Evolutionary conservation across 176 grass and related monocot genomes (phyloP).

Genomic region (Triticum turgidum): DNA sequence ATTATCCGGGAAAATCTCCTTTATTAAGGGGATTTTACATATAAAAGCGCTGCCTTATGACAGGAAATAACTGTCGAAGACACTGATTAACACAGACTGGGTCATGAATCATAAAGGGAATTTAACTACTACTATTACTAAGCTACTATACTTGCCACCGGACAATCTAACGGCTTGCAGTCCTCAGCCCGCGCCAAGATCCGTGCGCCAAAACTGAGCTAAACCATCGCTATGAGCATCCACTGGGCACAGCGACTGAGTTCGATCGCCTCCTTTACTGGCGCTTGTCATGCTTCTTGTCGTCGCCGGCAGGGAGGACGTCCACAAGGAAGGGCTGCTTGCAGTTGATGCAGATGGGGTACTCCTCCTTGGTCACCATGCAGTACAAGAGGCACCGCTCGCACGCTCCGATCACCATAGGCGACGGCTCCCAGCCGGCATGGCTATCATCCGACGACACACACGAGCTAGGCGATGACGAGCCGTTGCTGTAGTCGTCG

Average conservation of each 20-base stretch:
- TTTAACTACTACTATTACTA: neutral
- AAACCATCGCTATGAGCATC: constrained; percentile 38
- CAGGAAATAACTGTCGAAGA: neutral
- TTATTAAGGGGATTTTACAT: no score
- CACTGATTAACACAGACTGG: neutral
- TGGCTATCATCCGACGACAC: constrained; percentile 53
- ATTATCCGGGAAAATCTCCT: no score
- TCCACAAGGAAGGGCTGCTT: constrained; percentile 52
- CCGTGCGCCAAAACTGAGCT: neutral
- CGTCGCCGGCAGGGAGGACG: constrained; percentile 31
- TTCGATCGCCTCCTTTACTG: neutral
- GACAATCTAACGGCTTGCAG: constrained; percentile 39
- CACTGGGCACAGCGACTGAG: neutral
- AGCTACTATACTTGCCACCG: constrained; percentile 3
- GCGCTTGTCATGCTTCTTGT: constrained; percentile 34
- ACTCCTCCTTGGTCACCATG: constrained; percentile 61
- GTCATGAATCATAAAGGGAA: neutral
- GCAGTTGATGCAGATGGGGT: constrained; percentile 64
- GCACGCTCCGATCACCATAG: constrained; percentile 64
- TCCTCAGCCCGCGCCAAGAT: neutral
- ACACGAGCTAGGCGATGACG: constrained; percentile 60
- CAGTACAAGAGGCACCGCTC: constrained; percentile 66
- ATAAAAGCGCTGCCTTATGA: neutral
- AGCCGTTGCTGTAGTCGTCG: constrained; percentile 27
- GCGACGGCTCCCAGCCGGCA: neutral